These are phyloP conservation scores for Rhizopogon vesiculosus DNA, from an alignment of 768 basidiomycete species.

Conservation along the genomic window DNA sequence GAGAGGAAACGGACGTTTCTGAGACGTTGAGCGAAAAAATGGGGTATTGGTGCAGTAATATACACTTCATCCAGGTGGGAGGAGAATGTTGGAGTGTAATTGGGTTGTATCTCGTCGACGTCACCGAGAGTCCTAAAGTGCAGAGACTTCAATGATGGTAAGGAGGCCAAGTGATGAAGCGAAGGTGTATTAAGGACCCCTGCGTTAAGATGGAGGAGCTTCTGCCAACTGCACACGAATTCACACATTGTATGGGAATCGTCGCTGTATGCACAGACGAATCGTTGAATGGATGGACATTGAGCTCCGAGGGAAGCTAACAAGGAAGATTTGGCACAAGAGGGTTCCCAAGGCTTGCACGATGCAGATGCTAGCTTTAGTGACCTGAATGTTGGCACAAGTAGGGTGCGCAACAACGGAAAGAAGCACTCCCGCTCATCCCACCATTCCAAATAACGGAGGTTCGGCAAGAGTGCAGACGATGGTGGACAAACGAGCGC, in stretches of 20 bases:
- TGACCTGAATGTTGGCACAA: not conserved
- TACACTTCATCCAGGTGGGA: not conserved
- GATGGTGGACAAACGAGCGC: too few relatives aligned
- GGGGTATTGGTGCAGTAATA: not conserved
- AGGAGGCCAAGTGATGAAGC: not conserved
- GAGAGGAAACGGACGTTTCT: not conserved
- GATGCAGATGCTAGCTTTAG: not conserved
- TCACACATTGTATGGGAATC: not conserved
- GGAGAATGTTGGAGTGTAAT: not conserved
- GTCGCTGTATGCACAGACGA: not conserved
- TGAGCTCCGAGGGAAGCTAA: not conserved
- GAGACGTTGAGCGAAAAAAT: not conserved
- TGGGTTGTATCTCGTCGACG: not conserved
- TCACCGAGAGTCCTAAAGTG: not conserved
- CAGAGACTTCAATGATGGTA: not conserved
- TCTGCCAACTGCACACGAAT: not conserved
- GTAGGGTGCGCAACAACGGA: too few relatives aligned
- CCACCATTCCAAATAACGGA: too few relatives aligned
- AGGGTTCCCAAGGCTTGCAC: not conserved
- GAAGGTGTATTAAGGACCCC: not conserved
- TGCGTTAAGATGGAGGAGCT: not conserved
- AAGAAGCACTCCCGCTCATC: too few relatives aligned
- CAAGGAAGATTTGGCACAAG: not conserved
- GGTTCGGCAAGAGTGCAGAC: too few relatives aligned
- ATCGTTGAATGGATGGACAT: not conserved